A percentile compares a stretch with the other conserved stretches of the same genome.
phyloP scores from a whole-genome alignment of 176 grass and related monocot genomes.

The Miscanthus lutarioriparius region DNA sequence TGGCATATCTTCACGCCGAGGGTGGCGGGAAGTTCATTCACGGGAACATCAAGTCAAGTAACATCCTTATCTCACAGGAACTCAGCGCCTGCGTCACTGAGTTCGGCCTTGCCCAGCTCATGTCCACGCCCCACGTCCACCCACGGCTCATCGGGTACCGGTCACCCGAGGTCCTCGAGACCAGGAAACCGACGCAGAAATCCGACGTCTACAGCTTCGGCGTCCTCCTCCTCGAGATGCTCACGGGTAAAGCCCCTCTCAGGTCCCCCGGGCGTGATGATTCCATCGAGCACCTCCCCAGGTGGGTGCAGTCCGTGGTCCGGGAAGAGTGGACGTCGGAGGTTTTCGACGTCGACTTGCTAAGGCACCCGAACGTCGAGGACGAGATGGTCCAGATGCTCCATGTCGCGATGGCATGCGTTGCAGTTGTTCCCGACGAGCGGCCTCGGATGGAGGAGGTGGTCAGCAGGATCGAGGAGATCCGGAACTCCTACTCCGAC shows the following conservation, averaged over 20 bases:
- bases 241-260: conserved; percentile 74
- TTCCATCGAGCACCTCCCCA: conserved; percentile 67
- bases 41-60: conserved; percentile 85
- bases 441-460: conserved; percentile 74
- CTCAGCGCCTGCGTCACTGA: conserved; percentile 55
- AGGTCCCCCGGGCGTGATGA: conserved; percentile 60
- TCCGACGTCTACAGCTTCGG: conserved; percentile 96
- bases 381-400: conserved; percentile 96
- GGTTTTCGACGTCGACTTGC: conserved; percentile 92
- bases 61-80: conserved; percentile 70
- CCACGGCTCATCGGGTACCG: conserved; percentile 66
- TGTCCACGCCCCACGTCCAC: conserved; percentile 43
- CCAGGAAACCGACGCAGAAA: conserved; percentile 63
- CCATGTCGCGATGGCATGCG: conserved; percentile 87
- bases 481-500: conserved; percentile 38
- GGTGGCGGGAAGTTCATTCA: conserved; percentile 59
- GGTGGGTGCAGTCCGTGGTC: conserved; percentile 96
- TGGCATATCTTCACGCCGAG: conserved; percentile 68
- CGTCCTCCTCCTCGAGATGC: conserved; percentile 82
- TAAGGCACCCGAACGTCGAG: conserved; percentile 68
- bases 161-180: conserved; percentile 74
- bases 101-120: conserved; percentile 67
- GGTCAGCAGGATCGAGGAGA: conserved; percentile 67
- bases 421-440: conserved; percentile 56
- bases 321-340: conserved; percentile 94